Evolutionary conservation across 1,139 yeast species (phyloP).

Genomic region (Magnusiomyces suaveolens): DNA sequence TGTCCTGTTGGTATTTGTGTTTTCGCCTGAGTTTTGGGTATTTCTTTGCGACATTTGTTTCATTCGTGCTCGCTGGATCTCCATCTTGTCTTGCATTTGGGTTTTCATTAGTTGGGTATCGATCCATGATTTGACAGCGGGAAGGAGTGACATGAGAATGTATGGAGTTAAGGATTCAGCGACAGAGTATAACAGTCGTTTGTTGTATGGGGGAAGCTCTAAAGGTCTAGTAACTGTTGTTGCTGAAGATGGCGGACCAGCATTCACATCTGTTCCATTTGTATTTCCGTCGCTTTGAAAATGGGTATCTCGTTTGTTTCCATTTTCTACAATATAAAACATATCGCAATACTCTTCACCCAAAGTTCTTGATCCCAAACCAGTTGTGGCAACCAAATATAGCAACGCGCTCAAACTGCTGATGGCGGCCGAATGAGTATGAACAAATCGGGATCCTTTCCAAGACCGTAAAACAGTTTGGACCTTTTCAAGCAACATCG

Average conservation of each 20-base stretch:
- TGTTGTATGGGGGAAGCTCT: not conserved
- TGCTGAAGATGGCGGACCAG: not conserved
- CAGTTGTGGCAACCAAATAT: slow-evolving; percentile 63
- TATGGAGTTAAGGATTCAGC: not conserved
- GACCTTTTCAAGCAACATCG: slow-evolving; percentile 45
- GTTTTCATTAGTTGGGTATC: not conserved
- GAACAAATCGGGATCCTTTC: slow-evolving; percentile 59
- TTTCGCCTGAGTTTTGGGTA: not conserved
- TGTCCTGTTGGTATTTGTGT: not conserved
- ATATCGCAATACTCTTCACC: slow-evolving; percentile 94
- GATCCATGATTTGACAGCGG: not conserved
- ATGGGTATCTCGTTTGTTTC: not conserved
- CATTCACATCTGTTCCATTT: no score
- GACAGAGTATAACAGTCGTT: not conserved
- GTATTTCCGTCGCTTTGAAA: no score
- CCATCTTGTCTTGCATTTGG: not conserved
- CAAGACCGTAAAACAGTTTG: slow-evolving; percentile 47
- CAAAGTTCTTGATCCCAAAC: slow-evolving; percentile 65
- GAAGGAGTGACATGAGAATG: not conserved
- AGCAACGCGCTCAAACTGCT: slow-evolving; percentile 47
- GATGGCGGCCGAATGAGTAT: slow-evolving; percentile 55
- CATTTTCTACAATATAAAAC: slow-evolving; percentile 37
- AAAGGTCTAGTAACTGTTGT: not conserved
- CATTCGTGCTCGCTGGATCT: not conserved
- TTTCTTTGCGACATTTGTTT: not conserved